Base-by-base conservation (phyloP, 2,329 filamentous ascomycete genomes). In the Verticillium klebahnii region DNA sequence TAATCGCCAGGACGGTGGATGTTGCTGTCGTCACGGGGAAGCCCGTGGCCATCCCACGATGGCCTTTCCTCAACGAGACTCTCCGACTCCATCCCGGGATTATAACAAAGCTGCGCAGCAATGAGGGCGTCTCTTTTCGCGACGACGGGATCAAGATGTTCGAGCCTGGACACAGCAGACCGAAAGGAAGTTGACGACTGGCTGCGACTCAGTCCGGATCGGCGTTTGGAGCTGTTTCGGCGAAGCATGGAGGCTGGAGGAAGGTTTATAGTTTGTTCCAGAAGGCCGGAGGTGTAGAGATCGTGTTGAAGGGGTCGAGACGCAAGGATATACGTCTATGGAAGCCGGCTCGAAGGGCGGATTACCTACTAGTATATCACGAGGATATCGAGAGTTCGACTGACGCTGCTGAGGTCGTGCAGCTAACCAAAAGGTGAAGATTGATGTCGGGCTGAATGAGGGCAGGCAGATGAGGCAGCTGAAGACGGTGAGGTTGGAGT, bases 91-190 rank as follows among this genome's bases (percentile, higher is more conserved):
- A 77, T 77, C n/a, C 83, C 82, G 63, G 82, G 78, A 7, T 76
- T 71, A 69, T 85, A 90, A 1, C 88, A 89, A 68, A 87, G 76
- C 37, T 78, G 75, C 8, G 88, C 88, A 25, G 88, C 88, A 45
- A 83, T 80, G 45, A 85, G 82, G 8, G 88, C 88, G 71, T 89
- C 85, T 60, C 84, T 78, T 57, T 83, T 80, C 2, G 83, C 82
- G 3, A 75, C 71, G 12, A 72, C 73, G 1, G 81, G 80, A 66
- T 80, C 75, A 55, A 86, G 82, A 58, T 80, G 75, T 58, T 83
- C 77, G 23, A 83, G 72, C 1, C 66, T 63, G 62, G 76, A 73
- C 23, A 80, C 75, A 34, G 78, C 77, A 58, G 77, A 77, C 34
- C 65, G 65, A 14, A 78, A 73, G 37, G 82, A 83, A 62, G 75